Evolutionary conservation across 2,329 filamentous ascomycete genomes (phyloP).

Genomic region (Cadophora malorum): DNA sequence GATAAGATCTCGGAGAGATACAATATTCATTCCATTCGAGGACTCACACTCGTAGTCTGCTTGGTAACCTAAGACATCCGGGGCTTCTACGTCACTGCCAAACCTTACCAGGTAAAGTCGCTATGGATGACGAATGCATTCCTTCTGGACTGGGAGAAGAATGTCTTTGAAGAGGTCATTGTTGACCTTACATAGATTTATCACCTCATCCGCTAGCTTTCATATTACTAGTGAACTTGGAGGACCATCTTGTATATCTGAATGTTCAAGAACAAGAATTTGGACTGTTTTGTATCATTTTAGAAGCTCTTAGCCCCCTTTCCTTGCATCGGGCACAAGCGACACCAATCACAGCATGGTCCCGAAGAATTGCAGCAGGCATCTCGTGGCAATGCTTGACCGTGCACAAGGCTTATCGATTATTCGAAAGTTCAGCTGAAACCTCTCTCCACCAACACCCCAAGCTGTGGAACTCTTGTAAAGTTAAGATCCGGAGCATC

Average conservation of each 20-base stretch:
- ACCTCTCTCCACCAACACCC: neutral
- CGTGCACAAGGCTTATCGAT: constrained; percentile 2
- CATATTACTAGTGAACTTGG: neutral
- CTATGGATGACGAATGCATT: too few relatives aligned
- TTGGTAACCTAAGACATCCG: too few relatives aligned
- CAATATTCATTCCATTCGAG: too few relatives aligned
- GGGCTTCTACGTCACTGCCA: too few relatives aligned
- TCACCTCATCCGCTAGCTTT: too few relatives aligned
- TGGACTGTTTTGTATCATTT: neutral
- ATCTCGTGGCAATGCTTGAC: too few relatives aligned
- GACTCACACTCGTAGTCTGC: too few relatives aligned
- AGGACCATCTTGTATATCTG: neutral
- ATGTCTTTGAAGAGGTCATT: too few relatives aligned
- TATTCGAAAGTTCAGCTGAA: neutral
- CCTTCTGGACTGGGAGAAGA: too few relatives aligned
- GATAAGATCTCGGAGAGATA: too few relatives aligned
- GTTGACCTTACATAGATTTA: too few relatives aligned
- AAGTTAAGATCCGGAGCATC: neutral
- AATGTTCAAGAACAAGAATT: neutral
- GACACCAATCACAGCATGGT: neutral
- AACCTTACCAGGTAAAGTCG: too few relatives aligned
- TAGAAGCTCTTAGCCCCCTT: neutral
- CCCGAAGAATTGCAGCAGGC: neutral
- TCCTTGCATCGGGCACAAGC: neutral
- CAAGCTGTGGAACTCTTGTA: neutral